A percentile compares a stretch with the other conserved stretches of the same genome.
Conservation (phyloP, 345 rosid genomes). For the Turnera subulata region DNA sequence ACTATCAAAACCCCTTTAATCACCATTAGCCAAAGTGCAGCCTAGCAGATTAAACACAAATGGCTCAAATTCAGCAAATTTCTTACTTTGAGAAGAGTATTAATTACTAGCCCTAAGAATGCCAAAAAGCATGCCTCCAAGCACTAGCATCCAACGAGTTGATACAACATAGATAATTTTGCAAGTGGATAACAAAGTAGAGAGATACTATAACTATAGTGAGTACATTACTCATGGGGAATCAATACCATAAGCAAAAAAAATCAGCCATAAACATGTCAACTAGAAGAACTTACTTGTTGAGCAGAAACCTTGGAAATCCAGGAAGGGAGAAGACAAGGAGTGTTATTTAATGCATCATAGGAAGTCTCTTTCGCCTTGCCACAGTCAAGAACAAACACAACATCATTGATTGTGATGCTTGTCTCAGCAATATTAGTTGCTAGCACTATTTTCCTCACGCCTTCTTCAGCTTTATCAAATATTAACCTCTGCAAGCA, state of each 20-base stretch:
- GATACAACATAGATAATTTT: not conserved
- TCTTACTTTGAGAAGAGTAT: not conserved
- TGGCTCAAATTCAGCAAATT: too few relatives aligned
- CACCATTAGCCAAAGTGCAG: too few relatives aligned
- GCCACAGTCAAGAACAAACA: slow-evolving; percentile 90
- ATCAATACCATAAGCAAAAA: not conserved
- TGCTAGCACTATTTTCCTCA: slow-evolving; percentile 80
- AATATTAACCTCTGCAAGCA: slow-evolving; percentile 77
- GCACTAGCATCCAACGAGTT: not conserved
- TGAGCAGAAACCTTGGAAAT: slow-evolving; percentile 89
- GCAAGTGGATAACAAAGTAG: not conserved
- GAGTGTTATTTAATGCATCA: slow-evolving; percentile 91
- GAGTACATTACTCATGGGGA: not conserved
- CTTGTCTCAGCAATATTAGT: slow-evolving; percentile 98
- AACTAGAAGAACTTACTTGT: slow-evolving; percentile 56
- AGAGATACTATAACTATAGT: not conserved
- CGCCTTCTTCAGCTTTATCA: slow-evolving; percentile 73
- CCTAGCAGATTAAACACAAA: too few relatives aligned
- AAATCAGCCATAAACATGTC: slow-evolving; percentile 5
- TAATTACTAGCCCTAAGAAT: not conserved
- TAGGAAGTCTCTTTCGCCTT: slow-evolving; percentile 94
- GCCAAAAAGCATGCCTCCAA: not conserved
- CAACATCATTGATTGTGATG: slow-evolving; percentile 85
- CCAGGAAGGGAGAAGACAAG: slow-evolving; percentile 95
- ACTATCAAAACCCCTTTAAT: too few relatives aligned